These are phyloP conservation scores for Cicer judaicum DNA, from an alignment of 306 rosid genomes.

Conservation along the genomic window DNA sequence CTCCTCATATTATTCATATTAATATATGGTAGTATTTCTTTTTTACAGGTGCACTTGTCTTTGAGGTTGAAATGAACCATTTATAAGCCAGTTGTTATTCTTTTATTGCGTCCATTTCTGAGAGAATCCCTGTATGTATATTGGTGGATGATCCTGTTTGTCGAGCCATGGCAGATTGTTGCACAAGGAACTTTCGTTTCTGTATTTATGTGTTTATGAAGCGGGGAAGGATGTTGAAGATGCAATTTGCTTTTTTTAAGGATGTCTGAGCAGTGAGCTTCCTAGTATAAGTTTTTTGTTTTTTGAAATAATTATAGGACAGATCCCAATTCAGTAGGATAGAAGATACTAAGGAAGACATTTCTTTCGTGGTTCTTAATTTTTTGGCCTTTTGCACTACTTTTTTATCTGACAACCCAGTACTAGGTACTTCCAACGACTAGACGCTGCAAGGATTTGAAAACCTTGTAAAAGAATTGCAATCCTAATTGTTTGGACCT, in stretches of 20 bases:
- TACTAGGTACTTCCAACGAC: slow-evolving; percentile 1
- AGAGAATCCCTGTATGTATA: slow-evolving; percentile 59
- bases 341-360: slow-evolving; percentile 29
- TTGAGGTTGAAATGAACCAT: slow-evolving; percentile 41
- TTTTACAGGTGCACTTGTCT: slow-evolving; percentile 49
- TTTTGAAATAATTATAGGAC: slow-evolving; percentile 52
- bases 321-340: slow-evolving; percentile 38
- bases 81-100: slow-evolving; percentile 33
- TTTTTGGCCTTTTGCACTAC: not conserved
- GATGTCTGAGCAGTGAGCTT: slow-evolving; percentile 46
- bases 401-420: slow-evolving; percentile 4
- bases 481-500: slow-evolving; percentile 35
- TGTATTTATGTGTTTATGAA: slow-evolving; percentile 40
- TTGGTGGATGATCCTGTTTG: slow-evolving; percentile 51
- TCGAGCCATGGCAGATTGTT: slow-evolving; percentile 43
- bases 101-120: slow-evolving; percentile 40
- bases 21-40: slow-evolving; percentile 25
- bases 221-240: slow-evolving; percentile 35
- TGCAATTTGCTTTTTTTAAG: slow-evolving; percentile 31
- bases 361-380: not conserved
- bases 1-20: slow-evolving; percentile 28
- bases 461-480: slow-evolving; percentile 26
- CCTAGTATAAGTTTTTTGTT: slow-evolving; percentile 13
- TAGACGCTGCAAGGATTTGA: slow-evolving; percentile 31
- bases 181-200: slow-evolving; percentile 42